Evolutionary conservation across 1,139 yeast species (phyloP).

Genomic region (Starmera stellimalicola): DNA sequence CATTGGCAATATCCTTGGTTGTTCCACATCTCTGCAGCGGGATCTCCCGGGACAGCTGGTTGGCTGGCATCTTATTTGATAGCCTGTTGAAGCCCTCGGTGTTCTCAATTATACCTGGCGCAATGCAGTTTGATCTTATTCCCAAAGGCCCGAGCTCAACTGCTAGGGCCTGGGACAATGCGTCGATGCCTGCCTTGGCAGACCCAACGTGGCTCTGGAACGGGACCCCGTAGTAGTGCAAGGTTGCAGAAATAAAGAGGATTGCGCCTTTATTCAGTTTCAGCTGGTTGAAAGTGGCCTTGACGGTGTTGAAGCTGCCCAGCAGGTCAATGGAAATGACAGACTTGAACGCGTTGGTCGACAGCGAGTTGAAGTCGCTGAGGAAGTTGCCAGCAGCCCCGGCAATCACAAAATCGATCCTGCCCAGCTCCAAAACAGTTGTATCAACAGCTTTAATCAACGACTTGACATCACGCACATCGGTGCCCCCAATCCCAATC

Average conservation of each 20-base stretch:
- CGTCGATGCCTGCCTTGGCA: conserved; percentile 91
- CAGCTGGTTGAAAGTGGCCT: conserved; percentile 65
- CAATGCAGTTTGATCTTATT: conserved; percentile 68
- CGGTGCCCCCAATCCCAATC: conserved; percentile 58
- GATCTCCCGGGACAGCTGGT: conserved; percentile 34
- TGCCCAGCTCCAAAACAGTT: conserved; percentile 59
- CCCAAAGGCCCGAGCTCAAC: conserved; percentile 88
- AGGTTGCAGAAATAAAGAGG: conserved; percentile 77
- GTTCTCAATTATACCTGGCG: conserved; percentile 78
- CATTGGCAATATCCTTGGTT: conserved; percentile 76
- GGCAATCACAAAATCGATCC: conserved; percentile 76
- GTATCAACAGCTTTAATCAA: conserved; percentile 50
- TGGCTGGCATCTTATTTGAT: conserved; percentile 31
- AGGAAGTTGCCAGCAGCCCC: conserved; percentile 96
- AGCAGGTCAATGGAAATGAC: conserved; percentile 77
- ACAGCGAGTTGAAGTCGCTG: conserved; percentile 66
- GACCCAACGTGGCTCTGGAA: conserved; percentile 85
- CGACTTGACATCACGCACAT: conserved; percentile 61
- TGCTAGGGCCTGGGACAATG: conserved; percentile 70
- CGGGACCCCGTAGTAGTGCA: conserved; percentile 82
- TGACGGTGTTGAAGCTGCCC: conserved; percentile 81
- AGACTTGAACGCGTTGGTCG: conserved; percentile 78
- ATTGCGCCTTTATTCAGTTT: conserved; percentile 57
- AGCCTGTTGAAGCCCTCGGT: conserved; percentile 75
- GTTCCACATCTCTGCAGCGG: conserved; percentile 77